Base-by-base conservation (phyloP, 495 filamentous ascomycete species). In the Penicillium crystallinum region DNA sequence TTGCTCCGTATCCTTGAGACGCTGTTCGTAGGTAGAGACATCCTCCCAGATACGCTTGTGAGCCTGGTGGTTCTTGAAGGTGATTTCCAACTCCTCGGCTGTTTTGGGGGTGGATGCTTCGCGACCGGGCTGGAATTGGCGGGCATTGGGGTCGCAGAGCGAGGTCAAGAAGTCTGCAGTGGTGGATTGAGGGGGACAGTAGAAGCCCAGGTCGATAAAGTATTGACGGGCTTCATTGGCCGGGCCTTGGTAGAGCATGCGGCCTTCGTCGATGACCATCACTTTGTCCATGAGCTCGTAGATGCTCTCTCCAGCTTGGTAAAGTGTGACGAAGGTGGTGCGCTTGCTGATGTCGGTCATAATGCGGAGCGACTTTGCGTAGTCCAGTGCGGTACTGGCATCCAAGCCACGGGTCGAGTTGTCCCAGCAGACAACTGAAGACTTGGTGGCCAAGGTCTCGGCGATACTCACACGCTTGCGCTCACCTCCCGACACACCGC, bases 361-460 rank as follows among this genome's bases (percentile, higher is more conserved):
- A 55, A 89, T 85, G 11, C 88, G 80, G 30, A 92, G 67, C 0
- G 84, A 87, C 52, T 82, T 86, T 17, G 86, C 86, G 57, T 88
- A 92, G 62, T 92, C 88, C 17, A 91, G 73, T 1, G 89, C 89
- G 5, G 89, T 91, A 21, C 80, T 84, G 2, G 87, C 84, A 65
- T 93, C 89, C 15, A 93, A 70, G 30, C 89, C 89, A n/a, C 89
- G 74, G 0, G 88, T 93, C 0, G 83, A 86, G 65, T 93, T 93
- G 53, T 87, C 84, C 75, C 81, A 86, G 58, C 78, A 82, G 9
- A 81, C 77, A 1, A 87, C 80, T 0, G 81, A 78, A 2, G 81
- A 81, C 63, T 86, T 85, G 9, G 83, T 79, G 10, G 84, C 80
- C 14, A 88, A 63, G 6, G 83, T 86, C 63, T 89, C 85, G 0